Evolutionary conservation across 2,329 filamentous ascomycete genomes (phyloP).

Genomic region (Diaporthe sp.): DNA sequence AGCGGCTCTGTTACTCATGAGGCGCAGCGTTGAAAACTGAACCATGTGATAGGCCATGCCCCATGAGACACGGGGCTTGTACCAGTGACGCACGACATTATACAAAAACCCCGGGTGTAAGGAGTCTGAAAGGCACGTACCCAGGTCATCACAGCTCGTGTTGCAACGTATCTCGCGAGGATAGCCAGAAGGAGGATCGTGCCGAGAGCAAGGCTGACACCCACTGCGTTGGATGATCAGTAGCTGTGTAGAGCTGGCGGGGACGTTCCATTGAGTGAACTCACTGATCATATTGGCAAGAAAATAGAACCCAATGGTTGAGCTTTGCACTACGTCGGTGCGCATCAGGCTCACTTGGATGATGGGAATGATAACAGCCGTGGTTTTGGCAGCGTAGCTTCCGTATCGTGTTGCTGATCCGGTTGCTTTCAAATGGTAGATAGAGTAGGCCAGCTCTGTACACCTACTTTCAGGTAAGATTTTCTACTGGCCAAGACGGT

Average conservation of each 20-base stretch:
- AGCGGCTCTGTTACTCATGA: not conserved
- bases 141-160: slow-evolving; percentile 50
- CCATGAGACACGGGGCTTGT: not conserved
- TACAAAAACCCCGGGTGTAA: too few relatives aligned
- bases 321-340: slow-evolving; percentile 47
- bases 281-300: slow-evolving; percentile 55
- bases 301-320: slow-evolving; percentile 49
- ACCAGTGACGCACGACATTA: not conserved
- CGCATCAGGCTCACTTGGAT: slow-evolving; percentile 52
- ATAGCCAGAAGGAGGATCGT: slow-evolving; percentile 55
- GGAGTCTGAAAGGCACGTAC: not conserved
- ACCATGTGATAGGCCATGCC: not conserved
- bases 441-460: slow-evolving; percentile 52
- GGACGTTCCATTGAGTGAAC: slow-evolving; percentile 36
- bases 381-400: slow-evolving; percentile 50
- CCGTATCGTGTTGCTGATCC: slow-evolving; percentile 42
- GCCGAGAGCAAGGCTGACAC: slow-evolving; percentile 53
- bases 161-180: slow-evolving; percentile 56
- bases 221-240: slow-evolving; percentile 49
- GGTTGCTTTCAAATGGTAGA: slow-evolving; percentile 50
- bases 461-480: slow-evolving; percentile 48
- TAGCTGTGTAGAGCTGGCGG: not conserved
- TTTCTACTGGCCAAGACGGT: not conserved
- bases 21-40: not conserved
- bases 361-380: slow-evolving; percentile 53